A percentile compares a stretch with the other conserved stretches of the same genome.
phyloP scores from a whole-genome alignment of 305 asterid genomes.

The Fraxinus ornus region DNA sequence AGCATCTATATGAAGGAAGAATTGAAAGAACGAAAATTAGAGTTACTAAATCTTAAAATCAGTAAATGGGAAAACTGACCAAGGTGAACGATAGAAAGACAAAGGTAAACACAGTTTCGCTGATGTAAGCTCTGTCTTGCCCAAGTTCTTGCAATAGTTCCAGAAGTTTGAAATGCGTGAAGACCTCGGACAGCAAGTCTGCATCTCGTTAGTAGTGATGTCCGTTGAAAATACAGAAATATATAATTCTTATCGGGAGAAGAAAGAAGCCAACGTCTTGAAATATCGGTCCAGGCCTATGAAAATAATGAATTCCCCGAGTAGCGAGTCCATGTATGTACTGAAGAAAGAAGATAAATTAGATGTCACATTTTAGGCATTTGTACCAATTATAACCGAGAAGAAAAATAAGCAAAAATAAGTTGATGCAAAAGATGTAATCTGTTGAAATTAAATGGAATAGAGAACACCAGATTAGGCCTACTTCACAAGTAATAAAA shows the following conservation, averaged over 20 bases:
- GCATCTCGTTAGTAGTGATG: neutral
- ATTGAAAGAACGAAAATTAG: neutral
- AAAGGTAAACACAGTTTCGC: conserved; percentile 78
- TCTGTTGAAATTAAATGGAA: neutral
- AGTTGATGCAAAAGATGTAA: neutral
- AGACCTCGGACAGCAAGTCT: neutral
- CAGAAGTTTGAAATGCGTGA: neutral
- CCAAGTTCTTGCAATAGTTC: conserved; percentile 72
- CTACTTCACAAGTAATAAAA: neutral
- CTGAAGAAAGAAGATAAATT: conserved; percentile 35
- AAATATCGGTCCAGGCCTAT: conserved; percentile 84
- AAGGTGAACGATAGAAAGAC: conserved; percentile 72
- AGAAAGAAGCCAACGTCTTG: conserved; percentile 86
- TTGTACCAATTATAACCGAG: neutral
- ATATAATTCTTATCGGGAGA: conserved; percentile 63
- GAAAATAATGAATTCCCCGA: conserved; percentile 87
- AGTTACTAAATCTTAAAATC: neutral
- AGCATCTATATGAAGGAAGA: conserved; percentile 2
- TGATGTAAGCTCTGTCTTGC: conserved; percentile 75
- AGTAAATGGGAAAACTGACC: conserved; percentile 47
- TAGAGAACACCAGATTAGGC: neutral
- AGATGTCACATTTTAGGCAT: conserved; percentile 4
- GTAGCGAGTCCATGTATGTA: conserved; percentile 94
- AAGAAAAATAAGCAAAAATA: neutral
- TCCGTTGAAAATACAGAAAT: neutral